Evolutionary conservation across 768 basidiomycete species (phyloP).

Genomic region (Mycena floridula): DNA sequence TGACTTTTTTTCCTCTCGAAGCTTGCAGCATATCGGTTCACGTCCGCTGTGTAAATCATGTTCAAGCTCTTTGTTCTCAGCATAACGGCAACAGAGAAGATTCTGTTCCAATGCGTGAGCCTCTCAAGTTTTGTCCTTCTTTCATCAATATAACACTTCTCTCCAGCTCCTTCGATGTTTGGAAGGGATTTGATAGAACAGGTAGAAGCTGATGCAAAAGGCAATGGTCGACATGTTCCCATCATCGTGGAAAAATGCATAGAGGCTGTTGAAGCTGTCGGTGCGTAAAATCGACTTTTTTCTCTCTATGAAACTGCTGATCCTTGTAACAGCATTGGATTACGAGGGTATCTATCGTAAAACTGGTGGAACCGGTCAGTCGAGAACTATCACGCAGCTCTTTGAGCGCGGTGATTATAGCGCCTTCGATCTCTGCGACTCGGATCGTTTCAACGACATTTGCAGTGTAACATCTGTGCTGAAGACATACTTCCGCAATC

Average conservation of each 20-base stretch:
- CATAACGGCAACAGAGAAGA: conserved; percentile 28
- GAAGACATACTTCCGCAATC: conserved; percentile 92
- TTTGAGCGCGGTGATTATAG: conserved; percentile 91
- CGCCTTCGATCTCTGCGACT: conserved; percentile 83
- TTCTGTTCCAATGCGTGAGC: conserved; percentile 30
- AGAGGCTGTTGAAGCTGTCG: conserved; percentile 81
- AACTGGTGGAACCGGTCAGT: conserved; percentile 87
- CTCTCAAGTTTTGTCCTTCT: conserved; percentile 4
- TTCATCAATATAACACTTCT: conserved; percentile 8
- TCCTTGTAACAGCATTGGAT: conserved; percentile 21
- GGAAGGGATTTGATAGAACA: conserved; percentile 87
- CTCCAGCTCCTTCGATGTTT: conserved; percentile 81
- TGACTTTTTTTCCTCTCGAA: too few species aligned
- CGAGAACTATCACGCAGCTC: conserved; percentile 87
- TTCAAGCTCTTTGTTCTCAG: conserved; percentile 62
- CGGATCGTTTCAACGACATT: conserved; percentile 93
- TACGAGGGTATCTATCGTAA: conserved; percentile 99
- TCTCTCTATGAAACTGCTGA: neutral
- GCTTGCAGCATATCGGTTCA: conserved; percentile 86
- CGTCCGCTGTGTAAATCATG: conserved; percentile 71
- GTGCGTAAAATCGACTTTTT: too few species aligned
- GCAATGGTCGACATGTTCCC: conserved; percentile 63
- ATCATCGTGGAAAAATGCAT: conserved; percentile 95
- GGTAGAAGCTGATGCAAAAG: conserved; percentile 58
- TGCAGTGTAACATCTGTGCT: conserved; percentile 94